These are phyloP conservation scores for Cicer cuneatum DNA, from an alignment of 306 rosid species.

Conservation along the genomic window DNA sequence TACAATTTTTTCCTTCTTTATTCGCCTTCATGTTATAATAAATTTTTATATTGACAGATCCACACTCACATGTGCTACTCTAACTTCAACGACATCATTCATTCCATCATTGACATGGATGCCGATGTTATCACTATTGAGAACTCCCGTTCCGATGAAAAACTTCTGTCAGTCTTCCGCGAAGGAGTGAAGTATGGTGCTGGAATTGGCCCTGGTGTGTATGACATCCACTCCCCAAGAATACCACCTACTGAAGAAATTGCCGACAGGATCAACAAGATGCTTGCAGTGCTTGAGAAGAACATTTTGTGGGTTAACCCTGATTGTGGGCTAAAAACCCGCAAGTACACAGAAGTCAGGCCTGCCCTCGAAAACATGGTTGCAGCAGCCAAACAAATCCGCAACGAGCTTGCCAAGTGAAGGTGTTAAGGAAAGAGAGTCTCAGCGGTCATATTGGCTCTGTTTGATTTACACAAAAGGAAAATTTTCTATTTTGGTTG, in stretches of 20 bases:
- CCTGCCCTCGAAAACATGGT: conserved; percentile 85
- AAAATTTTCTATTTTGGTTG: conserved; percentile 44
- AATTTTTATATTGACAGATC: conserved; percentile 57
- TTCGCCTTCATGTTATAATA: conserved; percentile 18
- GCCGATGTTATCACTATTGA: conserved; percentile 95
- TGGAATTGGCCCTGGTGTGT: conserved; percentile 95
- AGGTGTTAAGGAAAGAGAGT: conserved; percentile 33
- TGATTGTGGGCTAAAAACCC: conserved; percentile 95
- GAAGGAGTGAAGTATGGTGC: conserved; percentile 97
- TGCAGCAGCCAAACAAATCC: conserved; percentile 83
- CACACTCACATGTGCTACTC: conserved; percentile 99
- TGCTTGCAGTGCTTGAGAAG: conserved; percentile 95
- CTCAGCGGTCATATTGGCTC: conserved; percentile 12
- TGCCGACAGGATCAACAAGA: conserved; percentile 89
- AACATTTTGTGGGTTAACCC: conserved; percentile 97
- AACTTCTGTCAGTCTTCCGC: conserved; percentile 94
- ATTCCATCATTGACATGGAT: conserved; percentile 89
- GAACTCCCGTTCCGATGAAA: conserved; percentile 94
- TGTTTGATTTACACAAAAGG: conserved; percentile 24
- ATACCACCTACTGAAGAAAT: conserved; percentile 91
- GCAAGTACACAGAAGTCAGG: conserved; percentile 84
- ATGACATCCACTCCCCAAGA: conserved; percentile 94
- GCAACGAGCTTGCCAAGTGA: conserved; percentile 82
- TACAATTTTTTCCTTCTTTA: neutral
- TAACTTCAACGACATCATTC: conserved; percentile 93